phyloP scores from a whole-genome alignment of 2,329 filamentous ascomycete genomes.

The Fusarium devonianum region DNA sequence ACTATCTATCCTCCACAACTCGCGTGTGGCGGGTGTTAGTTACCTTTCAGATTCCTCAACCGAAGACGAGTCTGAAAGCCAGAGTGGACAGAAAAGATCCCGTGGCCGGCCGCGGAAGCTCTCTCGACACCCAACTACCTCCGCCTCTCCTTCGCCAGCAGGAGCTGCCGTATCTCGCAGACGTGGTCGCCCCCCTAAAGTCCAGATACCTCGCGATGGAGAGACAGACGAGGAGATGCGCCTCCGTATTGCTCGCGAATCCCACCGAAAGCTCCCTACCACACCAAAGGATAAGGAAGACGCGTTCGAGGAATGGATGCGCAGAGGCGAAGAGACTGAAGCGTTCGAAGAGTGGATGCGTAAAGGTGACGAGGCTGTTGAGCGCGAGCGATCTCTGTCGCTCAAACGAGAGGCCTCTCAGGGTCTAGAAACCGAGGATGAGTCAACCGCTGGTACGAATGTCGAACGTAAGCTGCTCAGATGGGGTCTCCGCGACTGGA shows the following conservation, averaged over 20 bases:
- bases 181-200: slow-evolving; percentile 52
- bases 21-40: slow-evolving; percentile 59
- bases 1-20: slow-evolving; percentile 73
- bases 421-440: slow-evolving; percentile 26
- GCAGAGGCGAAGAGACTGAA: slow-evolving; percentile 42
- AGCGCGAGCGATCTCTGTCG: slow-evolving; percentile 28
- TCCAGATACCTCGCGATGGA: slow-evolving; percentile 49
- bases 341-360: slow-evolving; percentile 48
- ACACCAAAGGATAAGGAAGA: slow-evolving; percentile 40
- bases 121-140: slow-evolving; percentile 1
- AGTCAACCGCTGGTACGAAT: slow-evolving; percentile 26
- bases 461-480: slow-evolving; percentile 41
- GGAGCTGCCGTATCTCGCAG: slow-evolving; percentile 16
- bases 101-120: slow-evolving; percentile 42
- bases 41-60: slow-evolving; percentile 51
- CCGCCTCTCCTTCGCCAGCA: slow-evolving; percentile 21
- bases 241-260: slow-evolving; percentile 56
- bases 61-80: slow-evolving; percentile 47
- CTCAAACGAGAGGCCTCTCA: slow-evolving; percentile 23
- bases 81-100: slow-evolving; percentile 35
- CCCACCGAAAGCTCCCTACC: slow-evolving; percentile 43
- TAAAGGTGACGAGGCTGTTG: slow-evolving; percentile 41
- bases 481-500: slow-evolving; percentile 76
- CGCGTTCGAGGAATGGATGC: slow-evolving; percentile 47
- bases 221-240: slow-evolving; percentile 57